A percentile compares a stretch with the other conserved stretches of the same genome.
Evolutionary conservation across 2,329 filamentous ascomycete species (phyloP).

Genomic region (Myriosclerotinia curreyana): DNA sequence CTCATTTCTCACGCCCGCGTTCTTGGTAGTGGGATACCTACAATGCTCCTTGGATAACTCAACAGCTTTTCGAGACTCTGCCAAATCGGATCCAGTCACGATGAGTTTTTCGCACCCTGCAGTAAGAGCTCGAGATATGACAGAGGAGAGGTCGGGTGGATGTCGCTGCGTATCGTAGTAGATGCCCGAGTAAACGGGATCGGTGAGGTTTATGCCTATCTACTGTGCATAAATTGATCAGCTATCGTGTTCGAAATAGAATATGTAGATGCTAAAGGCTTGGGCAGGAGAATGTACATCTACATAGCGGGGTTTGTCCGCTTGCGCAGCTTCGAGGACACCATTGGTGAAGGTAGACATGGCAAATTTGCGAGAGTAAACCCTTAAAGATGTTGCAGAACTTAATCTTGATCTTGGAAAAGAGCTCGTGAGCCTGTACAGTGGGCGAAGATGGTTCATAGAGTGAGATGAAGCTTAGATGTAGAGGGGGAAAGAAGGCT

Average conservation of each 20-base stretch:
- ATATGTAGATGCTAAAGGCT: background rate
- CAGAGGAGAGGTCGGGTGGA: conserved; percentile 68
- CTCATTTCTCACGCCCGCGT: background rate
- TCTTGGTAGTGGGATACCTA: conserved; percentile 44
- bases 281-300: conserved; percentile 19
- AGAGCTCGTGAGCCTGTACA: background rate
- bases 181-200: conserved; percentile 80
- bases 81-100: conserved; percentile 85
- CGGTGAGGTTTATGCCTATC: conserved; percentile 94
- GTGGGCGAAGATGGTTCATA: conserved; percentile 15
- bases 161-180: conserved; percentile 80
- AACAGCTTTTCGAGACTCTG: conserved; percentile 72
- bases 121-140: conserved; percentile 73
- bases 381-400: background rate
- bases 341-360: conserved; percentile 14
- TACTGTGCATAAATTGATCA: conserved; percentile 38
- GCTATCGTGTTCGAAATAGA: background rate
- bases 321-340: background rate
- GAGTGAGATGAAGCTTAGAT: background rate
- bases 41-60: conserved; percentile 70
- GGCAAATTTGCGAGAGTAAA: background rate
- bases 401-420: background rate
- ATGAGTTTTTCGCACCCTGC: conserved; percentile 87
- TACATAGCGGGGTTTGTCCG: conserved; percentile 20
- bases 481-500: conserved; percentile 5